A percentile compares a stretch with the other conserved stretches of the same genome.
Evolutionary conservation across 345 rosid species (phyloP).

Genomic region (Citrus australasica): DNA sequence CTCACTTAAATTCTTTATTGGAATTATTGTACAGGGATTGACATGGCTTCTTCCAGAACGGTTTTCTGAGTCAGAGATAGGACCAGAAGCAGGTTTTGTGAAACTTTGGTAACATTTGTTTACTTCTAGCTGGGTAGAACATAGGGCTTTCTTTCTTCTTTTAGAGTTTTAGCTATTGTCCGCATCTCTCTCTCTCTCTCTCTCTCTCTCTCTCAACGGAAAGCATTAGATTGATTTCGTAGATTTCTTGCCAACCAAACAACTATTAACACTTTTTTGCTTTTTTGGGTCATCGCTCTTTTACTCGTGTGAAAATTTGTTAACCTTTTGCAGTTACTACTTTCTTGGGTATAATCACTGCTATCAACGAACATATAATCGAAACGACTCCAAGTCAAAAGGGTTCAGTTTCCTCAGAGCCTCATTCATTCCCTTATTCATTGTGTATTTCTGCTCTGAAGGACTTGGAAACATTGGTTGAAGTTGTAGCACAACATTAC

Average conservation of each 20-base stretch:
- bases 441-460: slow-evolving; percentile 72
- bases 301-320: slow-evolving; percentile 5
- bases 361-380: slow-evolving; percentile 79
- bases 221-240: background rate
- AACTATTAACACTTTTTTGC: background rate
- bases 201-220: background rate
- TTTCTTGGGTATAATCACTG: slow-evolving; percentile 76
- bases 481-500: slow-evolving; percentile 80
- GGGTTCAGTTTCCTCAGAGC: slow-evolving; percentile 31
- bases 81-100: slow-evolving; percentile 99
- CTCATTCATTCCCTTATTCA: slow-evolving; percentile 60
- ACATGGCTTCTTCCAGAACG: slow-evolving; percentile 95
- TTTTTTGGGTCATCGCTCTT: background rate
- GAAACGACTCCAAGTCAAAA: slow-evolving; percentile 51
- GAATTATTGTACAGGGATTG: slow-evolving; percentile 59
- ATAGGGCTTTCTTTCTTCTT: slow-evolving; percentile 1
- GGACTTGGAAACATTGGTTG: slow-evolving; percentile 88
- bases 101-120: slow-evolving; percentile 79
- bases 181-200: background rate
- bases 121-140: slow-evolving; percentile 37
- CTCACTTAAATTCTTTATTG: slow-evolving; percentile 1
- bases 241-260: background rate
- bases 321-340: slow-evolving; percentile 69
- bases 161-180: background rate
- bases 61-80: slow-evolving; percentile 87